Conservation (phyloP, 2,329 filamentous ascomycete species). For the Diaporthe aspalathi region DNA sequence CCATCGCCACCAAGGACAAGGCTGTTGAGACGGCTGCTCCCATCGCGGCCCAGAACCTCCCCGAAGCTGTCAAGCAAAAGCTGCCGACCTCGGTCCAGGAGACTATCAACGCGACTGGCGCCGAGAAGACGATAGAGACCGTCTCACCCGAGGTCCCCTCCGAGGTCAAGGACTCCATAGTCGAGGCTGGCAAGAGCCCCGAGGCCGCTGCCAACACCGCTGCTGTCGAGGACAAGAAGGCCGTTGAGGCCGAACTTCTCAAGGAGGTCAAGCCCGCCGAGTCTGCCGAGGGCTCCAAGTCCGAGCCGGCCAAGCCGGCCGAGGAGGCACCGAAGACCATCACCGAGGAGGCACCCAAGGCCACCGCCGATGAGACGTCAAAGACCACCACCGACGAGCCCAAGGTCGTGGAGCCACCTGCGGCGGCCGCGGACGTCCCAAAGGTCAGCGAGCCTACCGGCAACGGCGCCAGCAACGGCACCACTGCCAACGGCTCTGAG, state of each 20-base stretch:
- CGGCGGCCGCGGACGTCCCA: constrained; percentile 40
- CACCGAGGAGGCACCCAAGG: constrained; percentile 37
- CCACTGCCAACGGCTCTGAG: constrained; percentile 40
- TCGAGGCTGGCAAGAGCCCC: constrained; percentile 69
- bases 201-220: constrained; percentile 77
- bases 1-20: constrained; percentile 47
- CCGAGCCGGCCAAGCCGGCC: constrained; percentile 40
- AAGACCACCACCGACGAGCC: constrained; percentile 43
- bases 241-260: constrained; percentile 79
- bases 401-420: constrained; percentile 42
- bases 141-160: constrained; percentile 64
- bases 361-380: constrained; percentile 39
- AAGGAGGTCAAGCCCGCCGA: constrained; percentile 66
- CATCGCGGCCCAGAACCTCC: constrained; percentile 59
- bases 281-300: constrained; percentile 43
- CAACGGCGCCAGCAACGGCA: constrained; percentile 35
- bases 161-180: constrained; percentile 68
- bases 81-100: constrained; percentile 63
- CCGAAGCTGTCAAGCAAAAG: constrained; percentile 64
- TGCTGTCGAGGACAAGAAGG: constrained; percentile 80
- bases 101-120: constrained; percentile 56
- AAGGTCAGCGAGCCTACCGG: constrained; percentile 41
- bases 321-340: constrained; percentile 44
- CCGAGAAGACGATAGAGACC: constrained; percentile 56
- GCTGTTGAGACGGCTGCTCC: constrained; percentile 53